Evolutionary conservation across 805 yeast species (phyloP), one percentile per base, ranked within the genome.

Genomic region (Candida qinlingensis): DNA sequence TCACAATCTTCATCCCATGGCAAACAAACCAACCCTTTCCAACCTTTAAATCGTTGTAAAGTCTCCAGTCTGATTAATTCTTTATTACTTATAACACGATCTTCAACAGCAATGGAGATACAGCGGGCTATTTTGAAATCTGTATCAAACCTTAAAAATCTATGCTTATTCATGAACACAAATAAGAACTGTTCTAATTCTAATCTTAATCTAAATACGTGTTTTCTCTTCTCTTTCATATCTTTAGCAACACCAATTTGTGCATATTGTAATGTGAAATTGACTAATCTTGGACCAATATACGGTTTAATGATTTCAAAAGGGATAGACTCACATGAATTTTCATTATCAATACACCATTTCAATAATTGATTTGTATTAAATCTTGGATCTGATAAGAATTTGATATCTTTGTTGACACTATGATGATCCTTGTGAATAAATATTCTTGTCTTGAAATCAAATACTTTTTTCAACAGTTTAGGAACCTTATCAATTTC

Each of bases 141-240:
- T 6, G 46, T 31, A 29, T 49, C 43, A 9, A 52, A 49, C 12
- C 31, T 33, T 3, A 37, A n/a, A 9, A 34, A 49, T 38, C 39
- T 44, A 5, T 10, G 25, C 19, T 39, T 37, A 25, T 45, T 47
- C 29, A 37, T 29, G 27, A 49, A 46, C 2, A 36, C 30, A 5
- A 52, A n/a, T 6, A 49, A 11, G 10, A 41, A 44, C 30, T 52
- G 54, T n/a, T 49, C 48, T 7, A 52, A 19, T 31, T 52, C 54
- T 8, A 52, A 30, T 33, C 54, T 38, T 26, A 52, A 13, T 41
- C 54, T 44, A 7, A 46, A 30, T 3, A 44, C 37, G 19, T 42
- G 13, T 8, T 30, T 34, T 30, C 45, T 46, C 29, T 42, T 31
- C 8, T n/a, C 19, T 11, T 26, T 41, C 7, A 9, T 8, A 34